phyloP scores from a whole-genome alignment of 2,329 filamentous ascomycete genomes.

The Sphaerulina vaccinii region DNA sequence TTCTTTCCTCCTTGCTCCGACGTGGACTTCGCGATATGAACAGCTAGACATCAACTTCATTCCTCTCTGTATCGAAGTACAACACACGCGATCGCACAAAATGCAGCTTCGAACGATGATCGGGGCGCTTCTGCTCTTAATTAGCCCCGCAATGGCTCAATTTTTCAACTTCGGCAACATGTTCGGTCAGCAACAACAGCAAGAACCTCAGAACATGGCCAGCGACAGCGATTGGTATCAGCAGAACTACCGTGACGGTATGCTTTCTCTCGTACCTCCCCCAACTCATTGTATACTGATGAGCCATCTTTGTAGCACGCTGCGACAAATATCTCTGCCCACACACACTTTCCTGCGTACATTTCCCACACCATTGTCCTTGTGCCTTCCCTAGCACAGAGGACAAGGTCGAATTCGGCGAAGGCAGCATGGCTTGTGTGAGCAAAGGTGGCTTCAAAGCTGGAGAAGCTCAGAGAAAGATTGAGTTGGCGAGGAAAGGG shows the following conservation, averaged over 20 bases:
- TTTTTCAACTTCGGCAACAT: conserved; percentile 96
- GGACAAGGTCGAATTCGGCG: conserved; percentile 67
- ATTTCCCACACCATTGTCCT: conserved; percentile 95
- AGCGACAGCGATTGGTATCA: conserved; percentile 83
- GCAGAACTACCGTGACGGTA: conserved; percentile 66
- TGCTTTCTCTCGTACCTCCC: background rate
- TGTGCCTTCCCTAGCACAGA: conserved; percentile 72
- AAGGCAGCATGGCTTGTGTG: conserved; percentile 70
- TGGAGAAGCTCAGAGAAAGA: conserved; percentile 70
- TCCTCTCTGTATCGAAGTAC: background rate
- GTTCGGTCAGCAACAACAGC: conserved; percentile 66
- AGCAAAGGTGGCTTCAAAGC: conserved; percentile 72
- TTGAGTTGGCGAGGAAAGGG: conserved; percentile 78
- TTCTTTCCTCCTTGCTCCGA: conserved; percentile 5
- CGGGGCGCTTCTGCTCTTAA: conserved; percentile 55
- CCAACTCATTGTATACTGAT: background rate
- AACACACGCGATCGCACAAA: background rate
- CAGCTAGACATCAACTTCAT: conserved; percentile 13
- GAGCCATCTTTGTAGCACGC: conserved; percentile 54
- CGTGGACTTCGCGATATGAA: background rate
- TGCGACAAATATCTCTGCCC: conserved; percentile 95
- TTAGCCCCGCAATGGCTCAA: conserved; percentile 66
- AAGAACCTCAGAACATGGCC: conserved; percentile 72
- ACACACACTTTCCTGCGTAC: conserved; percentile 88
- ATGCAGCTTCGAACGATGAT: conserved; percentile 11